Conservation (phyloP, 345 rosid species). For the Diplotaxis tenuifolia region DNA sequence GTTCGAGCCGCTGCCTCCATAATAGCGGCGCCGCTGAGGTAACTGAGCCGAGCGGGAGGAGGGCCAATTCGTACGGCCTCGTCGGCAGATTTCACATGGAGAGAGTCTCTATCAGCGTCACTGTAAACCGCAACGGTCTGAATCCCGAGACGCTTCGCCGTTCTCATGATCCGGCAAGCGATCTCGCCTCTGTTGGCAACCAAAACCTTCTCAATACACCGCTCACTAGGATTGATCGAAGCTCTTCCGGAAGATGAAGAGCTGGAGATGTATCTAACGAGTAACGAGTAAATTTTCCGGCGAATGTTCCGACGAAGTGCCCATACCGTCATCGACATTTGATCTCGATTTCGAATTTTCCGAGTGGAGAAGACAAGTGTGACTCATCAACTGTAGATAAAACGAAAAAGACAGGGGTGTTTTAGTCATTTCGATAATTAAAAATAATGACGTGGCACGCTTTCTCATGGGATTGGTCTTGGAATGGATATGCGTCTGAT, state of each 20-base stretch:
- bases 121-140: slow-evolving; percentile 86
- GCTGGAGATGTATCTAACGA: slow-evolving; percentile 34
- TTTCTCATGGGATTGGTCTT: slow-evolving; percentile 13
- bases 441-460: slow-evolving; percentile 26
- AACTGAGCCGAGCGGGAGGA: slow-evolving; percentile 81
- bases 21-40: slow-evolving; percentile 56
- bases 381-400: slow-evolving; percentile 20
- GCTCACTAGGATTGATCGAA: slow-evolving; percentile 19
- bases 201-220: slow-evolving; percentile 67
- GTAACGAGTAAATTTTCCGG: slow-evolving; percentile 35
- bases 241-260: slow-evolving; percentile 13
- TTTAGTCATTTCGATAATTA: slow-evolving; percentile 15
- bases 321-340: slow-evolving; percentile 54
- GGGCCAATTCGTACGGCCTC: slow-evolving; percentile 83
- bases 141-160: slow-evolving; percentile 76
- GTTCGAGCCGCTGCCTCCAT: slow-evolving; percentile 74
- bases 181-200: slow-evolving; percentile 87
- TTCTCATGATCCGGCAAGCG: slow-evolving; percentile 80
- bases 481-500: slow-evolving; percentile 17
- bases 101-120: slow-evolving; percentile 76
- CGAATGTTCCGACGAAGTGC: slow-evolving; percentile 52
- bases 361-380: slow-evolving; percentile 15
- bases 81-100: slow-evolving; percentile 86
- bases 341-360: slow-evolving; percentile 27
- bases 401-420: background rate